Evolutionary conservation across 805 yeast species (phyloP), one percentile per base, ranked within the genome.

Genomic region (Yamadazyma nakazawae): DNA sequence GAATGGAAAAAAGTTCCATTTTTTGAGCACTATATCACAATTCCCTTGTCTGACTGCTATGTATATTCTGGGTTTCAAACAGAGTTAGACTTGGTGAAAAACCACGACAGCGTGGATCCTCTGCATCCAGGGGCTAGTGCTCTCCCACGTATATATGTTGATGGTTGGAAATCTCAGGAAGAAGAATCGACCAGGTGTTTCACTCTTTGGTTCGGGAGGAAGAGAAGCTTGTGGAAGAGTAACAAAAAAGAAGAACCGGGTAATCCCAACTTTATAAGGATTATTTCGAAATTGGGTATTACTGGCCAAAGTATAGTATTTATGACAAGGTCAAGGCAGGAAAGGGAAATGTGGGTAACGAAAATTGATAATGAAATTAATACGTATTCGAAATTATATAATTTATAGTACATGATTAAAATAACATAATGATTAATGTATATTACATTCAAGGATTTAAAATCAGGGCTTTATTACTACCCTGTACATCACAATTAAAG

Each of bases 81-180:
- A 2, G 74, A 72, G 11, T 58, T 74, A 30, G 90, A 84, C 52
- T 66, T 89, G 24, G 59, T 83, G 26, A 58, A 61, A 2, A 63
- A 79, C 11, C 76, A 70, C 42, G 65, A 61, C 18, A 75, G 73
- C n/a, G 64, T 72, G 38, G 80, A 81, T 47, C 67, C 68, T 2
- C 60, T 64, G 17, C 64, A 75, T 47, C 84, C 86, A 0, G 87
- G 84, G 0, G 74, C 71, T 4, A 74, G 76, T 40, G 66, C 82
- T 0, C 59, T 85, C 26, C 96, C 97, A 0, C 68, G 95, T 31
- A 69, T 85, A 0, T 90, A 86, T 58, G 66, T 76, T 1, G 96
- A 90, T 63, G 97, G 97, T 0, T 85, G 95, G 89, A 78, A 74
- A 52, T 84, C 95, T 2, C 71, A 80, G 8, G 98, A 92, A 56